phyloP scores from a whole-genome alignment of 192 early-diverging fungal species.

The Backusella circina region DNA sequence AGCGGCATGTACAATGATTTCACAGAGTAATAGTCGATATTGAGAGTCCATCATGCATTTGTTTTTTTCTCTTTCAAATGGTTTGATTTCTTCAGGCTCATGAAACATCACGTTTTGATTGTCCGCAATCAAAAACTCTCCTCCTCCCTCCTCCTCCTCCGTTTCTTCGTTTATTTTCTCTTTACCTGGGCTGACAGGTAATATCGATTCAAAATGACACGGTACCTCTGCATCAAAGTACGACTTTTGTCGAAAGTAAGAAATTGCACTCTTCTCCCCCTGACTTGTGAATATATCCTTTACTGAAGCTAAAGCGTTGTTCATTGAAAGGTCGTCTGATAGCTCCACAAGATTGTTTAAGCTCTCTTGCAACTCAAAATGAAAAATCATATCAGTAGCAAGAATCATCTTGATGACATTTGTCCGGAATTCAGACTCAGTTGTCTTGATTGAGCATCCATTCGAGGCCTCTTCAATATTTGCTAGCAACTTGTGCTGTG shows the following conservation, averaged over 20 bases:
- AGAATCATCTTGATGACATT: slow-evolving; percentile 75
- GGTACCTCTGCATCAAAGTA: background rate
- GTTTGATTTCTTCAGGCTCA: background rate
- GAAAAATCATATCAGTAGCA: slow-evolving; percentile 88
- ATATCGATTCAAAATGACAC: background rate
- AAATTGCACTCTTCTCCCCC: background rate
- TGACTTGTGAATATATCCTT: background rate
- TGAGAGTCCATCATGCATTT: slow-evolving; percentile 19
- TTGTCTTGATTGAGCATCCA: slow-evolving; percentile 44
- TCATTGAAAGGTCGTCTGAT: background rate
- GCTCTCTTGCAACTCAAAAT: slow-evolving; percentile 65
- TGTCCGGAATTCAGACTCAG: slow-evolving; percentile 36
- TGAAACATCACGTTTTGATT: background rate
- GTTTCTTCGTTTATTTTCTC: background rate
- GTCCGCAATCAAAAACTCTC: background rate
- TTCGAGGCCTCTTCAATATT: slow-evolving; percentile 46
- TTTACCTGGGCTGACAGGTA: background rate
- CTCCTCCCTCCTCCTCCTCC: background rate
- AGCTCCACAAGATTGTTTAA: slow-evolving; percentile 41
- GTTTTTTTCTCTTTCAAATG: background rate
- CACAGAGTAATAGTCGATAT: slow-evolving; percentile 58
- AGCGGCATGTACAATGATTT: slow-evolving; percentile 81
- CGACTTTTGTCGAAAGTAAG: background rate
- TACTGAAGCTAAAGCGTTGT: background rate
- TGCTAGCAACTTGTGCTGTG: slow-evolving; percentile 67